phyloP scores from a whole-genome alignment of 345 rosid species.

The Gossypium stocksii region DNA sequence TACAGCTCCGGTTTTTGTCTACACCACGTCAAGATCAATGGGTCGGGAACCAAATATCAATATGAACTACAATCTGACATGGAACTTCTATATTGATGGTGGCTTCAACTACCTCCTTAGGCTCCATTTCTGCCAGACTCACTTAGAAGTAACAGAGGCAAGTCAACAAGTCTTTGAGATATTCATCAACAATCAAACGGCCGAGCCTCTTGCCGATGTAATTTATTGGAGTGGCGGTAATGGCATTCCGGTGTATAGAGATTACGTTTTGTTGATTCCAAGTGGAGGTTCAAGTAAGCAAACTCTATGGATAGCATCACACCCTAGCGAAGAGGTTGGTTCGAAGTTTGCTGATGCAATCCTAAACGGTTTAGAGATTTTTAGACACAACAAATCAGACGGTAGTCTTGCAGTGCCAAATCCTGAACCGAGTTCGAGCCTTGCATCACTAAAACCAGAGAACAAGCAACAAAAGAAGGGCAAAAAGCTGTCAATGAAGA shows the following conservation, averaged over 20 bases:
- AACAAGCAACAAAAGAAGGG: neutral
- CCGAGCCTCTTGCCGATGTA: constrained; percentile 16
- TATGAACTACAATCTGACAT: neutral
- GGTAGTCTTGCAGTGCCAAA: constrained; percentile 35
- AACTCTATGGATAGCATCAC: constrained; percentile 23
- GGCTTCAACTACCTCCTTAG: constrained; percentile 35
- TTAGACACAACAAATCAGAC: constrained; percentile 18
- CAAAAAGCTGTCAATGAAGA: neutral
- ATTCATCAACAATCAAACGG: constrained; percentile 22
- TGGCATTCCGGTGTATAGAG: constrained; percentile 25
- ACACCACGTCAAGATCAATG: constrained; percentile 29
- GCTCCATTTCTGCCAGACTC: constrained; percentile 44
- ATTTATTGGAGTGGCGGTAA: constrained; percentile 22
- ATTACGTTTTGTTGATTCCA: constrained; percentile 12
- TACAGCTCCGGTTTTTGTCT: constrained; percentile 30
- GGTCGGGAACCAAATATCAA: constrained; percentile 11
- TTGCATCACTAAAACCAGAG: neutral
- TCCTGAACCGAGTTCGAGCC: constrained; percentile 15
- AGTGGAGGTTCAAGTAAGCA: constrained; percentile 5
- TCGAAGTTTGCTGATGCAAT: constrained; percentile 25
- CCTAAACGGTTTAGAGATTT: constrained; percentile 39
- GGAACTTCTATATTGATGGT: constrained; percentile 30
- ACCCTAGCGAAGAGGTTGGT: too few relatives aligned
- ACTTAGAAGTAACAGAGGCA: neutral
- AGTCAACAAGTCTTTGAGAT: constrained; percentile 21